These are phyloP conservation scores for Vaccinium vitisidaea DNA, from an alignment of 148 eudicot genomes.

Conservation along the genomic window DNA sequence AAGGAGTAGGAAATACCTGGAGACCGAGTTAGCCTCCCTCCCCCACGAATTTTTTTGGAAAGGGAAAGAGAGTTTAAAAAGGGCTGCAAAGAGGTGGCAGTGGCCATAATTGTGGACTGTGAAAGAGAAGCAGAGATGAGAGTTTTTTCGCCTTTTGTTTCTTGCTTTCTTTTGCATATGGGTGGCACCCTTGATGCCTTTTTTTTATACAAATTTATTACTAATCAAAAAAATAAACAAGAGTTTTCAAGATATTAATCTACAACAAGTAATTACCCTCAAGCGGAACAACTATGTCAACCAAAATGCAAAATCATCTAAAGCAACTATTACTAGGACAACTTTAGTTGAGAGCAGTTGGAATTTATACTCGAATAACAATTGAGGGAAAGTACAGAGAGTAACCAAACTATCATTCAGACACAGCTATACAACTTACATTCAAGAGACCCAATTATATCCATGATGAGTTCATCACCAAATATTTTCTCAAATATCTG, in stretches of 20 bases:
- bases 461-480: constrained; percentile 85
- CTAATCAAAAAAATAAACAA: not conserved
- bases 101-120: not conserved
- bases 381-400: not conserved
- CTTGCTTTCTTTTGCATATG: too few species aligned
- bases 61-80: not conserved
- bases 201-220: too few species aligned
- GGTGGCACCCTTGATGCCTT: too few species aligned
- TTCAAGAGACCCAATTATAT: constrained; percentile 83
- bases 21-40: not conserved
- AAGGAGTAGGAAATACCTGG: not conserved
- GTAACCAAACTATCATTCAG: not conserved
- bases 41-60: not conserved
- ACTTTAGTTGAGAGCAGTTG: not conserved
- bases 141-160: not conserved
- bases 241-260: not conserved
- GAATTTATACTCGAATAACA: not conserved
- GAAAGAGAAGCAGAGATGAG: not conserved
- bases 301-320: not conserved
- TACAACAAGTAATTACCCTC: not conserved
- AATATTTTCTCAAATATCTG: constrained; percentile 83
- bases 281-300: not conserved
- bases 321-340: not conserved
- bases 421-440: constrained; percentile 51
- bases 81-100: not conserved